Conservation (phyloP, 495 filamentous ascomycete species). For the Daldinia decipiens region DNA sequence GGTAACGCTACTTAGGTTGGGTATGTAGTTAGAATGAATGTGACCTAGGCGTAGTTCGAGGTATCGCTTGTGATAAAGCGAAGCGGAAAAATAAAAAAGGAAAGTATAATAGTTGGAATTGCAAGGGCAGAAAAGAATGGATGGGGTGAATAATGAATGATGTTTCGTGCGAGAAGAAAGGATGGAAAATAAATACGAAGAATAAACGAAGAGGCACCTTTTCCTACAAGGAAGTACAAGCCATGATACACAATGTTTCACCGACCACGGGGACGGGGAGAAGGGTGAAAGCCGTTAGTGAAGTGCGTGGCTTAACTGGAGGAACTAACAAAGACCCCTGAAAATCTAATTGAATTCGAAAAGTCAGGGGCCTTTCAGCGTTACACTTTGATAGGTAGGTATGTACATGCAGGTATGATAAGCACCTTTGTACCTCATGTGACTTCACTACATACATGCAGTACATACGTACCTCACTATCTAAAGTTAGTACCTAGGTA, state of each 20-base stretch:
- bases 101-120: slow-evolving; percentile 24
- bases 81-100: slow-evolving; percentile 13
- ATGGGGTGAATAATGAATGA: slow-evolving; percentile 7
- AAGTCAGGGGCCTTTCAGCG: slow-evolving; percentile 2
- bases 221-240: slow-evolving; percentile 25
- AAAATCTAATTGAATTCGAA: slow-evolving; percentile 27
- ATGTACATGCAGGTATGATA: not conserved
- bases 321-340: slow-evolving; percentile 36
- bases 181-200: slow-evolving; percentile 3
- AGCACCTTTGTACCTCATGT: too few species aligned
- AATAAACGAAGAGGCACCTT: not conserved
- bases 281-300: not conserved
- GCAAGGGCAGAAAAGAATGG: slow-evolving; percentile 3
- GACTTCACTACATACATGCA: too few species aligned
- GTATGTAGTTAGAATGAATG: slow-evolving; percentile 1
- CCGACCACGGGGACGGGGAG: slow-evolving; percentile 26
- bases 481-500: not conserved
- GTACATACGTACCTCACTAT: not conserved
- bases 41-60: slow-evolving; percentile 11
- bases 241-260: slow-evolving; percentile 41
- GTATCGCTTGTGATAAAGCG: not conserved
- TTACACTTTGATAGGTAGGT: slow-evolving; percentile 15
- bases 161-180: slow-evolving; percentile 14
- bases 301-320: slow-evolving; percentile 17
- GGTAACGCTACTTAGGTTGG: not conserved